Percentiles rank a stretch among this genome's conserved stretches.
phyloP scores from a whole-genome alignment of 306 rosid species.

The Spatholobus suberectus region DNA sequence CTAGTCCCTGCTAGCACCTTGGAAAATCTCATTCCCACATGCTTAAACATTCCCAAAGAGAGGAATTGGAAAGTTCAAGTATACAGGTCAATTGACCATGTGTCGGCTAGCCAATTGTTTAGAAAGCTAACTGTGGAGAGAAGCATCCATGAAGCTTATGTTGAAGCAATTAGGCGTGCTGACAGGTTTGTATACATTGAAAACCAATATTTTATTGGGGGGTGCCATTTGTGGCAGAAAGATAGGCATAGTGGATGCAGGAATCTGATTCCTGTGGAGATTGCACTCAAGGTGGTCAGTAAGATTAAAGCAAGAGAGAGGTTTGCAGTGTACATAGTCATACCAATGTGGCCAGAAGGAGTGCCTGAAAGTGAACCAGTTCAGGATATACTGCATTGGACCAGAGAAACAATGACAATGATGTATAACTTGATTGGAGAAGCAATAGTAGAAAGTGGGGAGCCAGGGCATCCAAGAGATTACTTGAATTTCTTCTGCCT shows the following conservation, averaged over 20 bases:
- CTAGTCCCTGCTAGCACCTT: conserved; percentile 65
- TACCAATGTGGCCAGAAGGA: conserved; percentile 99
- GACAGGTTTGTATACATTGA: conserved; percentile 90
- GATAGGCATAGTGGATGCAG: conserved; percentile 74
- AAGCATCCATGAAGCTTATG: conserved; percentile 91
- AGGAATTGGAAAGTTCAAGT: conserved; percentile 91
- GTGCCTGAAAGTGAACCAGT: conserved; percentile 83
- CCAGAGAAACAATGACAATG: conserved; percentile 85
- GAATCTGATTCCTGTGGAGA: conserved; percentile 88
- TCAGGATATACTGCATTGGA: conserved; percentile 86
- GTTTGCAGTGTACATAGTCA: conserved; percentile 81
- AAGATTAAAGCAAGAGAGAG: conserved; percentile 86
- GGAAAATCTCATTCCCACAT: conserved; percentile 52
- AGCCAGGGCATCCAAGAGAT: conserved; percentile 74
- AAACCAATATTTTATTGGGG: conserved; percentile 94
- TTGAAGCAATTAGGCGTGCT: conserved; percentile 84
- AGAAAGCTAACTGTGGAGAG: conserved; percentile 73
- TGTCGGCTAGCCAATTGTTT: conserved; percentile 74
- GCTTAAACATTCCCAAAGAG: conserved; percentile 42
- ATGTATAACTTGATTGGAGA: conserved; percentile 87
- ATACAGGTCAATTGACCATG: conserved; percentile 79
- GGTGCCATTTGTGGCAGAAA: conserved; percentile 84
- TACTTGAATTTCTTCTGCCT: conserved; percentile 96
- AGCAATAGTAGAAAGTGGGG: conserved; percentile 75
- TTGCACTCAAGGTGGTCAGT: conserved; percentile 77